Conservation (phyloP, 768 basidiomycete species). For the Tylopilus intermedius region DNA sequence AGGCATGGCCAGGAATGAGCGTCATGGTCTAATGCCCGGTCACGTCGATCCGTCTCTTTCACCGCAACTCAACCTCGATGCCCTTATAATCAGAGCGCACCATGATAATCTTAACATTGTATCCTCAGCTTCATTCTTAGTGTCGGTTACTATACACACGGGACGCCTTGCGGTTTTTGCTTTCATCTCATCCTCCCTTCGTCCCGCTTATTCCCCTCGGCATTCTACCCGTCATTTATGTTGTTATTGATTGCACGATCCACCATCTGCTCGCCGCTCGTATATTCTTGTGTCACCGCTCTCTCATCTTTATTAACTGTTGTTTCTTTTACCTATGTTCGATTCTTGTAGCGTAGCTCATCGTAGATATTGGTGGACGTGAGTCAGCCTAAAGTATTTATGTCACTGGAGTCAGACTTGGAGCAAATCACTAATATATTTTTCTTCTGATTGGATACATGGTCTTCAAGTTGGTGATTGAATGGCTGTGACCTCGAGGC, state of each 20-base stretch:
- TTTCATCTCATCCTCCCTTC: conserved; percentile 8
- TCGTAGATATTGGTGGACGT: conserved; percentile 28
- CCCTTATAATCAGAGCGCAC: conserved; percentile 24
- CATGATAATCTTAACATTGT: conserved; percentile 19
- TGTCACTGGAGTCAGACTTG: conserved; percentile 21
- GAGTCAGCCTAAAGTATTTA: conserved; percentile 25
- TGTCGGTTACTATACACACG: conserved; percentile 24
- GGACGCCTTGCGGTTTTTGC: conserved; percentile 29
- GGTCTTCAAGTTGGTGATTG: background rate
- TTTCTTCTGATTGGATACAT: background rate
- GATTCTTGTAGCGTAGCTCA: conserved; percentile 30
- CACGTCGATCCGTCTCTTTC: conserved; percentile 2
- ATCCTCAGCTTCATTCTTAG: conserved; percentile 9
- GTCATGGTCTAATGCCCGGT: conserved; percentile 27
- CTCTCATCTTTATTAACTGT: conserved; percentile 13
- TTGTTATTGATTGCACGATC: conserved; percentile 25
- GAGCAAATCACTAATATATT: conserved; percentile 15
- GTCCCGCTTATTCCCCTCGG: conserved; percentile 4
- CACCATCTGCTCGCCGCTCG: background rate
- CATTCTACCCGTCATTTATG: conserved; percentile 17
- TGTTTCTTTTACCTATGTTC: conserved; percentile 9
- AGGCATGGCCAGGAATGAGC: conserved; percentile 30
- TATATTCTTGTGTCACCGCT: conserved; percentile 4
- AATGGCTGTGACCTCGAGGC: conserved; percentile 12
- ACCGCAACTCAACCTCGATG: conserved; percentile 17